Conservation (phyloP, 2,329 filamentous ascomycete genomes). For the Thielaviopsis punctulata region DNA sequence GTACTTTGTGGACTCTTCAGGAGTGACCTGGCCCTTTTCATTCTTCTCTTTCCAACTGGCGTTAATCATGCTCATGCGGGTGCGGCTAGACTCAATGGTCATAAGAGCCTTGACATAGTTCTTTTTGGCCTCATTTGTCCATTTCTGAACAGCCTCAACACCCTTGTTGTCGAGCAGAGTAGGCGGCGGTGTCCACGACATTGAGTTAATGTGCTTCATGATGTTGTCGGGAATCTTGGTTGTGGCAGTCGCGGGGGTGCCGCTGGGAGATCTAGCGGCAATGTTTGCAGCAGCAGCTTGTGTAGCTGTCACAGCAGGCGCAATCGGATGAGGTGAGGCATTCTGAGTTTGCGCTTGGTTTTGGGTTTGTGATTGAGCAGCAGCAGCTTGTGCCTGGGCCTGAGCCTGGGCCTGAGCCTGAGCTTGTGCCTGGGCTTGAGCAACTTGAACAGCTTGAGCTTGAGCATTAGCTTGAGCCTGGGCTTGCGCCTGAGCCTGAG, state of each 20-base stretch:
- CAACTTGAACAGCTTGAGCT: conserved; percentile 13
- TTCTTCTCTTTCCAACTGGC: conserved; percentile 25
- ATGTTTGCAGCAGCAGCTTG: conserved; percentile 14
- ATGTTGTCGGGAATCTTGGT: conserved; percentile 27
- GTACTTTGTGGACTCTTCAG: conserved; percentile 29
- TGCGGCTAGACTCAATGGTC: conserved; percentile 30
- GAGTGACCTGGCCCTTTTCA: conserved; percentile 26
- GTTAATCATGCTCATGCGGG: conserved; percentile 26
- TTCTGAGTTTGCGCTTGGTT: conserved; percentile 13
- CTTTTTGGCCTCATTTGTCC: conserved; percentile 29
- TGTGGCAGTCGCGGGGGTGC: conserved; percentile 16
- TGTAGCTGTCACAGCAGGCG: conserved; percentile 9
- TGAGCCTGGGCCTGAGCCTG: conserved; percentile 12
- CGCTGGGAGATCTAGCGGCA: conserved; percentile 15
- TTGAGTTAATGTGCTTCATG: conserved; percentile 28
- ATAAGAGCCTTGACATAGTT: conserved; percentile 31
- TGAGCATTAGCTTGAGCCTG: conserved; percentile 14
- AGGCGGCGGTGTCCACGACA: conserved; percentile 29
- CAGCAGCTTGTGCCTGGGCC: conserved; percentile 11
- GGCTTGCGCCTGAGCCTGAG: conserved; percentile 16
- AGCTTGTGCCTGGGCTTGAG: conserved; percentile 12
- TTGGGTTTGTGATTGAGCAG: too few relatives aligned
- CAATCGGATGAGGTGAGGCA: conserved; percentile 7
- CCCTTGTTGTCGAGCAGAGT: conserved; percentile 25
- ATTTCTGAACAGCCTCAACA: conserved; percentile 27